These are phyloP conservation scores for Suhomyces yuchorum DNA, from an alignment of 1,139 yeast species.

Conservation along the genomic window DNA sequence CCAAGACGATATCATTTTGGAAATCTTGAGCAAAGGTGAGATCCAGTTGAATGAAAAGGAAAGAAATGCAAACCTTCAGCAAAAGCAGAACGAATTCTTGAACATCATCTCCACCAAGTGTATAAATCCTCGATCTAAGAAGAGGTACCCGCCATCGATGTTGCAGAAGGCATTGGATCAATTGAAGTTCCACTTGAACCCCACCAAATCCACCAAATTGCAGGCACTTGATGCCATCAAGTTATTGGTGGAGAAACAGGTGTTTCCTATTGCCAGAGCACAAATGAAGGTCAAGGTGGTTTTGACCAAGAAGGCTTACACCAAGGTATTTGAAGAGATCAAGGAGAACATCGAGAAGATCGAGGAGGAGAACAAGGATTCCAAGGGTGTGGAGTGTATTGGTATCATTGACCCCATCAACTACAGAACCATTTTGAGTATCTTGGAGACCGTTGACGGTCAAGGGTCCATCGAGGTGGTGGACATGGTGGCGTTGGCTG, in stretches of 20 bases:
- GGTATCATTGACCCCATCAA: conserved; percentile 89
- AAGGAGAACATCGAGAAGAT: conserved; percentile 54
- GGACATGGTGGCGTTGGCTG: conserved; percentile 72
- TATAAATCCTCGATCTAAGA: conserved; percentile 84
- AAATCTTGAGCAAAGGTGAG: conserved; percentile 87
- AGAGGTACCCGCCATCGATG: conserved; percentile 93
- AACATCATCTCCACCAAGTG: conserved; percentile 87
- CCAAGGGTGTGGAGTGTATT: conserved; percentile 57
- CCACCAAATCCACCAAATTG: conserved; percentile 78
- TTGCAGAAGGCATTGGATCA: conserved; percentile 84
- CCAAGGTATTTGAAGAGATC: conserved; percentile 44
- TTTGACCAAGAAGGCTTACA: conserved; percentile 53
- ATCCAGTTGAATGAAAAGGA: conserved; percentile 94
- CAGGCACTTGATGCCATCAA: conserved; percentile 94
- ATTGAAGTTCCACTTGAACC: conserved; percentile 75
- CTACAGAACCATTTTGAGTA: conserved; percentile 68
- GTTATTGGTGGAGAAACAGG: conserved; percentile 70
- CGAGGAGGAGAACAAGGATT: conserved; percentile 53
- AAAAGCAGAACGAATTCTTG: conserved; percentile 80
- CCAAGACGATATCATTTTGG: conserved; percentile 70
- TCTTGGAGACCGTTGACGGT: conserved; percentile 58
- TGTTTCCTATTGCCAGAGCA: conserved; percentile 92
- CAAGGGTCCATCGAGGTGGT: conserved; percentile 79
- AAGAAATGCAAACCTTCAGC: conserved; percentile 72
- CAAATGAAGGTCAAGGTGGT: conserved; percentile 80